Evolutionary conservation across 1,284 basidiomycete genomes (phyloP).

Genomic region (Ustilago trichophora): DNA sequence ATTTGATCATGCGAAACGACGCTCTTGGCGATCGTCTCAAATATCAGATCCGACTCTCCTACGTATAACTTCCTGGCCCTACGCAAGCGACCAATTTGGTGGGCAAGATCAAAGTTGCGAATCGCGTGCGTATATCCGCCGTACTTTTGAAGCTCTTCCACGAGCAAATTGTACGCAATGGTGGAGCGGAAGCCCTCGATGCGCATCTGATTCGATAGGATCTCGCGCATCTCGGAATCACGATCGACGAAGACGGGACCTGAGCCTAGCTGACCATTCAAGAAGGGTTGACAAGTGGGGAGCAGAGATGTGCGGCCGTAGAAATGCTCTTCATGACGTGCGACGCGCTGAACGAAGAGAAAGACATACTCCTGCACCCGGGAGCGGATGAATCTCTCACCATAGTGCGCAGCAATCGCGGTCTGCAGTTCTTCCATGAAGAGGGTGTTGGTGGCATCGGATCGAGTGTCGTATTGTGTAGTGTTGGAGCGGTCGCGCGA

Average conservation of each 20-base stretch:
- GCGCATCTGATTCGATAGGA: slow-evolving; percentile 75
- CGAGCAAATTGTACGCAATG: slow-evolving; percentile 72
- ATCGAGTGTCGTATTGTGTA: slow-evolving; percentile 21
- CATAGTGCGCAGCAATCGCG: slow-evolving; percentile 78
- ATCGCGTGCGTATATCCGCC: slow-evolving; percentile 69
- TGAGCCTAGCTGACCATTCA: slow-evolving; percentile 72
- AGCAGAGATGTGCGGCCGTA: slow-evolving; percentile 76
- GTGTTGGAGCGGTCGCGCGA: slow-evolving; percentile 35
- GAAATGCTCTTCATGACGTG: slow-evolving; percentile 80
- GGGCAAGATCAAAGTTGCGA: slow-evolving; percentile 74
- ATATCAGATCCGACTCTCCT: slow-evolving; percentile 78
- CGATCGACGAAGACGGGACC: slow-evolving; percentile 79
- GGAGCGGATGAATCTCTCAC: slow-evolving; percentile 79
- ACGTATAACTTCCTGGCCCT: slow-evolving; percentile 73
- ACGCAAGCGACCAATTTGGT: slow-evolving; percentile 78
- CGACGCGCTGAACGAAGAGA: slow-evolving; percentile 79
- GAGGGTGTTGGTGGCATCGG: slow-evolving; percentile 75
- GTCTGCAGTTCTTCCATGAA: slow-evolving; percentile 90
- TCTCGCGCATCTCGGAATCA: slow-evolving; percentile 72
- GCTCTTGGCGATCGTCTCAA: slow-evolving; percentile 73
- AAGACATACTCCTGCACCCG: slow-evolving; percentile 80
- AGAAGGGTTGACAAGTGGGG: slow-evolving; percentile 69
- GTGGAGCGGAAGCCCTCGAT: slow-evolving; percentile 83
- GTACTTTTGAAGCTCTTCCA: slow-evolving; percentile 24
- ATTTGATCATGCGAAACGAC: slow-evolving; percentile 79